These are phyloP conservation scores for Chaetomium tenue DNA, from an alignment of 495 filamentous ascomycete genomes.

Conservation along the genomic window DNA sequence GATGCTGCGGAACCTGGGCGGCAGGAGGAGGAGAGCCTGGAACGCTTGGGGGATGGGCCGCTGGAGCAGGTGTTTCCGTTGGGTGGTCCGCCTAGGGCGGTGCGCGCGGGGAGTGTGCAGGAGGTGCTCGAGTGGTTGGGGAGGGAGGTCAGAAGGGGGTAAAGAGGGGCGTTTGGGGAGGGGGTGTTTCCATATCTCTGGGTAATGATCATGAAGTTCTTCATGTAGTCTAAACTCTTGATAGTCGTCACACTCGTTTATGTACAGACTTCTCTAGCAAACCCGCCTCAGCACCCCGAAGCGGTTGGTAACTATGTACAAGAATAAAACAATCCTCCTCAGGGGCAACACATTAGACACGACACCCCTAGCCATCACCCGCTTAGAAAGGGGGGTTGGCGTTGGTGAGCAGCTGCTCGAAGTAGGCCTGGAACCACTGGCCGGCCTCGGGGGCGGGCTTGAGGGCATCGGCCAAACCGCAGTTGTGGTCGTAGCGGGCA, in stretches of 20 bases:
- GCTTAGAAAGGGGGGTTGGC: constrained; percentile 58
- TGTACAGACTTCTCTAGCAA: not conserved
- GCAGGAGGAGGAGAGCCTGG: no score
- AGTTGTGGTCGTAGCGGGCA: constrained; percentile 67
- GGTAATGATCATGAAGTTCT: no score
- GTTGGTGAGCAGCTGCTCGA: constrained; percentile 66
- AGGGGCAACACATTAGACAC: not conserved
- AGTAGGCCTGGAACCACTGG: constrained; percentile 77
- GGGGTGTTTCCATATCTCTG: no score
- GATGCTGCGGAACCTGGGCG: not conserved
- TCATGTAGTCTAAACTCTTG: no score
- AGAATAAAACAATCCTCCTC: not conserved
- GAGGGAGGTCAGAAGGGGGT: no score
- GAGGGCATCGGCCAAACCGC: constrained; percentile 58
- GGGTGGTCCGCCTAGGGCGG: no score
- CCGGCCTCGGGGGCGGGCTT: constrained; percentile 76
- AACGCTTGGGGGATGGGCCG: no score
- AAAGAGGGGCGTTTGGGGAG: no score
- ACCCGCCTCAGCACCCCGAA: not conserved
- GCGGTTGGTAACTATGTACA: constrained; percentile 12
- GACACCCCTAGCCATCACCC: not conserved
- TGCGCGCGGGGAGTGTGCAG: no score
- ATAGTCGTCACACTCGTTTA: not conserved
- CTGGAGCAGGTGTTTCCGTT: no score
- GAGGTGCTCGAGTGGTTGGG: no score